Evolutionary conservation across 352 stramenopile species (phyloP).

Genomic region (Thraustochytrium striatum): DNA sequence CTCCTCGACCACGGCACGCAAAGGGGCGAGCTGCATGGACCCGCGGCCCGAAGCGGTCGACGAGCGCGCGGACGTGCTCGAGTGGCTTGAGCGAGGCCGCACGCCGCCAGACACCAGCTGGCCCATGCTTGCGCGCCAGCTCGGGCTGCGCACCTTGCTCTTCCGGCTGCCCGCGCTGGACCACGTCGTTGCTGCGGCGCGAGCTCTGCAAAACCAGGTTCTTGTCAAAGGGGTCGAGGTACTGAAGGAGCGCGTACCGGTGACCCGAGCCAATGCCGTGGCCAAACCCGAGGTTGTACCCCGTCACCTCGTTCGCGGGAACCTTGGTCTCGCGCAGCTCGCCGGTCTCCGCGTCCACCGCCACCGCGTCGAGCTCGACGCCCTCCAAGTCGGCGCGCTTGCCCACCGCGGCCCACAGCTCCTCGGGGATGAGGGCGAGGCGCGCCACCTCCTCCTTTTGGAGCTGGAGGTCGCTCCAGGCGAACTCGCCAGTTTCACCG

Average conservation of each 20-base stretch:
- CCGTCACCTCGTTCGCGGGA: conserved; percentile 15
- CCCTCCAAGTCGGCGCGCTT: conserved; percentile 5
- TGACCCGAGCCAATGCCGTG: conserved; percentile 27
- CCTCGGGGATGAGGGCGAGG: conserved; percentile 27
- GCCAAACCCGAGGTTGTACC: conserved; percentile 1
- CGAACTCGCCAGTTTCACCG: conserved; percentile 18
- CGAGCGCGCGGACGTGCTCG: too few relatives aligned
- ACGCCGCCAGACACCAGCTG: too few relatives aligned
- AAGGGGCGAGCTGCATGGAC: too few relatives aligned
- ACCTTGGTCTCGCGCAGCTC: neutral
- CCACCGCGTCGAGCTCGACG: neutral
- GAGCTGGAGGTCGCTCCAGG: conserved; percentile 2
- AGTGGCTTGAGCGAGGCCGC: too few relatives aligned
- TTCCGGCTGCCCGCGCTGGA: too few relatives aligned
- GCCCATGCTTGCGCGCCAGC: too few relatives aligned
- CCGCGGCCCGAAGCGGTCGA: too few relatives aligned
- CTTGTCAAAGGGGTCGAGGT: conserved; percentile 23
- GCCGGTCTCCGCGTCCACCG: neutral
- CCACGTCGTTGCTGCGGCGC: too few relatives aligned
- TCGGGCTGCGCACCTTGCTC: too few relatives aligned
- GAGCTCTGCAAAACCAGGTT: too few relatives aligned
- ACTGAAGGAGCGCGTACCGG: conserved; percentile 38
- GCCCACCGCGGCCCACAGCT: neutral
- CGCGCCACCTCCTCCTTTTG: conserved; percentile 40
- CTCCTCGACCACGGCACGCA: too few relatives aligned